Evolutionary conservation across 768 basidiomycete species (phyloP).

Genomic region (Boletus sp.): DNA sequence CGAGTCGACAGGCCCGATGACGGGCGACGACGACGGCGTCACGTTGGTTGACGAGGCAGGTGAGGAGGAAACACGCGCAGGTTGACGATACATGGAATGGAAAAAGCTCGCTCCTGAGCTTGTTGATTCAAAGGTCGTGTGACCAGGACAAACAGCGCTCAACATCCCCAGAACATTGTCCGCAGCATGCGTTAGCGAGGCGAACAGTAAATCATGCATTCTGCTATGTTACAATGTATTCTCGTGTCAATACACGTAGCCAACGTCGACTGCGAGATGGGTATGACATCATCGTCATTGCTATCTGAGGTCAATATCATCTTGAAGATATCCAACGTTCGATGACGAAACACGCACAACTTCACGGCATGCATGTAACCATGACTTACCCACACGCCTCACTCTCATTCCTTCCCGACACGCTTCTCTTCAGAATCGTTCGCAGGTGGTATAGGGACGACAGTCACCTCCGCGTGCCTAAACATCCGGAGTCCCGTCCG

Average conservation of each 20-base stretch:
- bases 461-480: constrained; percentile 53
- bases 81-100: constrained; percentile 11
- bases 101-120: background rate
- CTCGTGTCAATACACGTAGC: no score
- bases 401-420: background rate
- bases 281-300: no score
- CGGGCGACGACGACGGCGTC: constrained; percentile 54
- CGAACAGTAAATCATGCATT: no score
- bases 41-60: constrained; percentile 24
- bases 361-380: background rate
- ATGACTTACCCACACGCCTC: background rate
- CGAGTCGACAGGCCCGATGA: constrained; percentile 36
- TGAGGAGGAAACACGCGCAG: background rate
- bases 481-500: constrained; percentile 53
- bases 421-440: background rate
- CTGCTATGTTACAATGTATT: no score
- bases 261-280: no score
- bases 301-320: no score
- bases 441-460: constrained; percentile 33
- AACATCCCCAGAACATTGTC: no score
- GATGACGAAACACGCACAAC: background rate
- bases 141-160: background rate
- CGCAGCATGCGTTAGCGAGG: no score
- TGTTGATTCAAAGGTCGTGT: constrained; percentile 7
- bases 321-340: no score